Conservation (phyloP, 2,329 filamentous ascomycete genomes). For the Neofusicoccum parvum region DNA sequence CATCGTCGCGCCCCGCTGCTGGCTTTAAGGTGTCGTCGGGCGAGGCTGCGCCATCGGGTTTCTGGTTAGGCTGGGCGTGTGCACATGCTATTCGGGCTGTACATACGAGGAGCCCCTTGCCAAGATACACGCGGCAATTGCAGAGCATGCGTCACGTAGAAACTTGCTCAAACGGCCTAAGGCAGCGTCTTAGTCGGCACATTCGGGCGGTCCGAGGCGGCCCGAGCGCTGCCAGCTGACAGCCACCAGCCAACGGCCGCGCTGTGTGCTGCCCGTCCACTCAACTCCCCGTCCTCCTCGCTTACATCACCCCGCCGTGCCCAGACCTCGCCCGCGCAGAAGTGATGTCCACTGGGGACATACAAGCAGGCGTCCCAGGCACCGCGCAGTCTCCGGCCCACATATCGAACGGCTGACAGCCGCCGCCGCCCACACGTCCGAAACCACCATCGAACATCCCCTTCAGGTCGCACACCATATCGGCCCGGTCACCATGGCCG, state of each 20-base stretch:
- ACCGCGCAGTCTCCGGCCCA: background rate
- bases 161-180: background rate
- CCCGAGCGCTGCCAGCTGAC: background rate
- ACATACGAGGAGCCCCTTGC: too few species aligned
- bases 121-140: background rate
- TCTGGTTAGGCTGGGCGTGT: background rate
- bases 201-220: background rate
- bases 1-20: too few species aligned
- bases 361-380: background rate
- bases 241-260: background rate
- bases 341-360: conserved; percentile 3
- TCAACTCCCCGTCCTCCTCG: background rate
- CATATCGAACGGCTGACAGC: background rate
- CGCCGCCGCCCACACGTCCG: background rate
- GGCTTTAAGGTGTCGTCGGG: too few species aligned
- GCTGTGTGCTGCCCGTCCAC: background rate
- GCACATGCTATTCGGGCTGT: background rate
- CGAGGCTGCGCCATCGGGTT: too few species aligned
- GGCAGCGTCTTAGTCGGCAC: background rate
- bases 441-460: background rate
- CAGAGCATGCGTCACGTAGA: background rate
- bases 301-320: conserved; percentile 10
- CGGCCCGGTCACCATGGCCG: background rate
- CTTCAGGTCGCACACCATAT: background rate
- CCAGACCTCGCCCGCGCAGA: background rate